phyloP scores from a whole-genome alignment of 768 basidiomycete species.

The Dictyophora rubrovolvata region DNA sequence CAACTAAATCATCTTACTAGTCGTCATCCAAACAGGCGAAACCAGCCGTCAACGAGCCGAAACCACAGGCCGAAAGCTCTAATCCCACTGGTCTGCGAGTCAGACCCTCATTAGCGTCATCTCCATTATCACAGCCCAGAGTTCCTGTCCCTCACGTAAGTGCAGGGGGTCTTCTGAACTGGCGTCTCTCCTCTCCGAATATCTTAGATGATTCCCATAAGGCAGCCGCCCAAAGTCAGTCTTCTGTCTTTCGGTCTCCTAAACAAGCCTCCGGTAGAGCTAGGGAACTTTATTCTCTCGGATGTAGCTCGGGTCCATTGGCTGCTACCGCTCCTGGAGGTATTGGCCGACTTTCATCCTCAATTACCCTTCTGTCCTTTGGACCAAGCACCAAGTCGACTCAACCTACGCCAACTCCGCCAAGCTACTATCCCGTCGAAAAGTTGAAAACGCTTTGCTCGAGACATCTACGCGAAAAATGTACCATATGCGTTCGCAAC shows the following conservation, averaged over 20 bases:
- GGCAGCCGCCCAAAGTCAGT: background rate
- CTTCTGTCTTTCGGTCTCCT: background rate
- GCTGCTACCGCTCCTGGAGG: background rate
- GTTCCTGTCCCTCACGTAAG: background rate
- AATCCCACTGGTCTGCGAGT: background rate
- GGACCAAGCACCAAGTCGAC: background rate
- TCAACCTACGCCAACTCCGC: background rate
- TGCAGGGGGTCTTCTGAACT: background rate
- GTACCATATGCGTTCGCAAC: background rate
- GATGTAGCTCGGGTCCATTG: background rate
- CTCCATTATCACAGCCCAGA: background rate
- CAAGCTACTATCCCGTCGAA: slow-evolving; percentile 4
- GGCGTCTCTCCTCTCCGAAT: background rate
- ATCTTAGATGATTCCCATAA: background rate
- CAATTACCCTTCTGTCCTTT: background rate
- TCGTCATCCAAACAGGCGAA: background rate
- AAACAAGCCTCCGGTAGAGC: slow-evolving; percentile 12
- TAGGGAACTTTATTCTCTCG: slow-evolving; percentile 12
- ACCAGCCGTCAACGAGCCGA: background rate
- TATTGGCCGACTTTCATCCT: background rate
- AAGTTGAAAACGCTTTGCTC: slow-evolving; percentile 2
- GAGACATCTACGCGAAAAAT: background rate
- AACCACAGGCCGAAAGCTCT: background rate
- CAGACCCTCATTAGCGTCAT: background rate
- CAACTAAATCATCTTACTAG: background rate